Evolutionary conservation across 2,329 filamentous ascomycete genomes (phyloP).

Genomic region (Trichoderma lentiforme): DNA sequence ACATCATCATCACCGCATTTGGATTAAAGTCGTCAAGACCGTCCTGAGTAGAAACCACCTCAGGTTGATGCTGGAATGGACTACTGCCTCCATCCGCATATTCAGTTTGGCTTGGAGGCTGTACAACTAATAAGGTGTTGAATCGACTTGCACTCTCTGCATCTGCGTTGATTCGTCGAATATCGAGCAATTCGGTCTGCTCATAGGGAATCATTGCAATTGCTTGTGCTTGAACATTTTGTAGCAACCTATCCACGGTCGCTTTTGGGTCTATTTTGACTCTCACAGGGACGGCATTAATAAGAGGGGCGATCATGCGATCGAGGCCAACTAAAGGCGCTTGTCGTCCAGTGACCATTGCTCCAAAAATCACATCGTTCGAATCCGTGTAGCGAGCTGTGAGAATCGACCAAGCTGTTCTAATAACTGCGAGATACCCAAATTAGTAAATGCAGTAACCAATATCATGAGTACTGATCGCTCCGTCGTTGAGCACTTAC

Average conservation of each 20-base stretch:
- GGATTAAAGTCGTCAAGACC: not conserved
- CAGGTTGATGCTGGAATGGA: not conserved
- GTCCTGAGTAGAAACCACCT: not conserved
- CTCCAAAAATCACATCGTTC: slow-evolving; percentile 30
- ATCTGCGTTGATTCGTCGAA: slow-evolving; percentile 24
- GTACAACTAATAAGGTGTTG: slow-evolving; percentile 19
- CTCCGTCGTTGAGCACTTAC: not conserved
- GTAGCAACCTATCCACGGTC: slow-evolving; percentile 16
- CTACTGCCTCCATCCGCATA: not conserved
- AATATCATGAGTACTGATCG: not conserved
- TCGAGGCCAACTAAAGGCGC: slow-evolving; percentile 9
- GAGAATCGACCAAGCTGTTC: slow-evolving; percentile 30
- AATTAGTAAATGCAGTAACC: not conserved
- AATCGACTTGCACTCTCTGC: slow-evolving; percentile 21
- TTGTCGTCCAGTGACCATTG: slow-evolving; percentile 22
- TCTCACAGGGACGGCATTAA: slow-evolving; percentile 20
- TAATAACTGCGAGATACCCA: slow-evolving; percentile 9
- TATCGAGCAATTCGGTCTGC: slow-evolving; percentile 28
- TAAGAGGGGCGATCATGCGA: slow-evolving; percentile 13
- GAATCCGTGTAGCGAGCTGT: slow-evolving; percentile 35
- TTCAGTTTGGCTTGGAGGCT: not conserved
- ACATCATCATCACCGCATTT: slow-evolving; percentile 11
- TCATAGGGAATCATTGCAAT: slow-evolving; percentile 27
- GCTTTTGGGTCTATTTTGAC: slow-evolving; percentile 14
- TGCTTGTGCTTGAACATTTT: slow-evolving; percentile 24